Evolutionary conservation across 257 asterid genomes (phyloP).

Genomic region (Mitragyna speciosa): DNA sequence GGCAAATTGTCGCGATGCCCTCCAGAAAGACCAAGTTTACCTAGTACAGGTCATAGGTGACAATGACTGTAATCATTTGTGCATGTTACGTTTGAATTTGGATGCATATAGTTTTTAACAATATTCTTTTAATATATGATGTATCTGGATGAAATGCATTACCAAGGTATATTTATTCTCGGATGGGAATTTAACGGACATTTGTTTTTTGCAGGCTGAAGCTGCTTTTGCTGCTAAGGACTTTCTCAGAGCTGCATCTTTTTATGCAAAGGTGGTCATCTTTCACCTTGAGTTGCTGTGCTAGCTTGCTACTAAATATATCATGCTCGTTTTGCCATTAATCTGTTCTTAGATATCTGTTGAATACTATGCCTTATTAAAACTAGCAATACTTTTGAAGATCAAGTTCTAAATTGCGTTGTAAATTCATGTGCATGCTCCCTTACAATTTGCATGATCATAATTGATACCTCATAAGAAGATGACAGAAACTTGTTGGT

Average conservation of each 20-base stretch:
- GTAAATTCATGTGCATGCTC: not conserved
- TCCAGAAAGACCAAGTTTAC: slow-evolving; percentile 97
- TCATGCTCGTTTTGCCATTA: slow-evolving; percentile 4
- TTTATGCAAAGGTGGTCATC: slow-evolving; percentile 73
- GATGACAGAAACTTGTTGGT: not conserved
- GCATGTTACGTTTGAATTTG: not conserved
- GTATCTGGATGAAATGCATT: not conserved
- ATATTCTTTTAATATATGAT: not conserved
- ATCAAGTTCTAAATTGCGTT: not conserved
- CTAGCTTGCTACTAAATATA: not conserved
- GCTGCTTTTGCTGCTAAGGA: slow-evolving; percentile 85
- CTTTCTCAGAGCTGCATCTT: slow-evolving; percentile 90
- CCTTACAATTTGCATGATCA: not conserved
- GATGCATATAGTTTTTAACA: not conserved
- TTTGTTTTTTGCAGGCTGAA: slow-evolving; percentile 74
- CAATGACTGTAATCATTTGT: not conserved
- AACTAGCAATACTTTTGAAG: not conserved
- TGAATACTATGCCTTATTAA: not conserved
- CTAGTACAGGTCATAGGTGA: slow-evolving; percentile 65
- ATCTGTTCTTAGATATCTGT: not conserved
- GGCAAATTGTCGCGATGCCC: slow-evolving; percentile 85
- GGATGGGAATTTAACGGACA: not conserved
- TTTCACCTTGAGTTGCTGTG: not conserved
- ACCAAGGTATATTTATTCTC: not conserved
- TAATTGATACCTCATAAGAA: not conserved